Percentiles rank a stretch among this genome's conserved stretches.
Conservation (phyloP, 1,284 basidiomycete genomes). For the Stereum hirsutum region DNA sequence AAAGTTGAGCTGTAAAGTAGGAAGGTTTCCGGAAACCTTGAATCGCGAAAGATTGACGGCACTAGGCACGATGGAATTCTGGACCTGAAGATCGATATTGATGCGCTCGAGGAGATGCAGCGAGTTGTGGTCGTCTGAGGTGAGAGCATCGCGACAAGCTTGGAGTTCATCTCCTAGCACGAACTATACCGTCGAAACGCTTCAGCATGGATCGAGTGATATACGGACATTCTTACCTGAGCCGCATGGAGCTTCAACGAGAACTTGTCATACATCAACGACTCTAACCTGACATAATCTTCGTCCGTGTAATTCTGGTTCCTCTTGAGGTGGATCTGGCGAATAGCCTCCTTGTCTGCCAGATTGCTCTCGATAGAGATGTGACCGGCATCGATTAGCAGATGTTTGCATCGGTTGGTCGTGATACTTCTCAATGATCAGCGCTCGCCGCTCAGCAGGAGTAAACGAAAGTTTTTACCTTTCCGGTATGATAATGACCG, state of each 20-base stretch:
- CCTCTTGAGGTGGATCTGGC: slow-evolving; percentile 79
- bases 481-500: slow-evolving; percentile 96
- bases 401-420: slow-evolving; percentile 71
- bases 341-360: slow-evolving; percentile 77
- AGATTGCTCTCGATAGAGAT: slow-evolving; percentile 90
- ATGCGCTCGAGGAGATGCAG: slow-evolving; percentile 92
- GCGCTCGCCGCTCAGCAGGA: neutral
- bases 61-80: slow-evolving; percentile 90
- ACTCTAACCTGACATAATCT: slow-evolving; percentile 85
- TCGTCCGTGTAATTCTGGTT: slow-evolving; percentile 84
- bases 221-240: slow-evolving; percentile 46
- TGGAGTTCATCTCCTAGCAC: slow-evolving; percentile 84
- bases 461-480: slow-evolving; percentile 40
- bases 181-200: slow-evolving; percentile 49
- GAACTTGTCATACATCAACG: slow-evolving; percentile 95
- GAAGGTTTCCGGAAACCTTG: slow-evolving; percentile 89
- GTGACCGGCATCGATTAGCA: slow-evolving; percentile 95
- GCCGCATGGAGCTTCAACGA: slow-evolving; percentile 82
- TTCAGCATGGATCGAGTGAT: slow-evolving; percentile 5
- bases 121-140: slow-evolving; percentile 44
- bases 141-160: slow-evolving; percentile 73
- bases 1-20: slow-evolving; percentile 86
- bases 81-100: slow-evolving; percentile 85
- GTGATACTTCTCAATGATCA: slow-evolving; percentile 42
- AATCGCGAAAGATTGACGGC: slow-evolving; percentile 83